A percentile compares a stretch with the other conserved stretches of the same genome.
These are phyloP conservation scores for Coffea canephora DNA, from an alignment of 257 asterid species.

Conservation along the genomic window DNA sequence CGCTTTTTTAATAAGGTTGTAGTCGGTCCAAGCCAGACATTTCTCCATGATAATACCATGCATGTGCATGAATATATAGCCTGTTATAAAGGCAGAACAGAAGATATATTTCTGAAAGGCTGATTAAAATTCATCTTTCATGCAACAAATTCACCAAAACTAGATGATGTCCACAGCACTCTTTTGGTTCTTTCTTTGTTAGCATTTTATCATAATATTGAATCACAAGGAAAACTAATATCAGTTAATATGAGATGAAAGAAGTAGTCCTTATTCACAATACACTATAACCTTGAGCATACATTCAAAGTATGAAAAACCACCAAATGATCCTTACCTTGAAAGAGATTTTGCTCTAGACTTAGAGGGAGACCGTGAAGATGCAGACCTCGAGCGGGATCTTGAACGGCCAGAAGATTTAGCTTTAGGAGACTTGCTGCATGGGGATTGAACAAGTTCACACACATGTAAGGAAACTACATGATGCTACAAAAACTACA, in stretches of 20 bases:
- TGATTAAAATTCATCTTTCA: background rate
- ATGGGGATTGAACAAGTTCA: conserved; percentile 18
- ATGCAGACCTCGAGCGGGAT: conserved; percentile 46
- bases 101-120: too few species aligned
- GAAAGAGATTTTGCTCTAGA: conserved; percentile 60
- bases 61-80: background rate
- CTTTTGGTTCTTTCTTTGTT: background rate
- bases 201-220: background rate
- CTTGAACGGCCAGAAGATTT: conserved; percentile 73
- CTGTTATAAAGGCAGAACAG: too few species aligned
- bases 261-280: background rate
- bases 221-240: background rate
- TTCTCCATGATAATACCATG: background rate
- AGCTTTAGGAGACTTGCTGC: conserved; percentile 91
- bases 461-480: background rate
- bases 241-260: background rate
- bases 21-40: background rate
- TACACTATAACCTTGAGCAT: background rate
- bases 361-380: conserved; percentile 46
- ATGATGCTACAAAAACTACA: background rate
- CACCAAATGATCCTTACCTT: conserved; percentile 47
- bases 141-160: background rate
- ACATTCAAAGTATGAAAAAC: conserved; percentile 5
- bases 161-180: background rate
- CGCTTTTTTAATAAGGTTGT: background rate